Evolutionary conservation across 202 grass and related monocot genomes (phyloP).

Genomic region (Hordeum pubiflorum): DNA sequence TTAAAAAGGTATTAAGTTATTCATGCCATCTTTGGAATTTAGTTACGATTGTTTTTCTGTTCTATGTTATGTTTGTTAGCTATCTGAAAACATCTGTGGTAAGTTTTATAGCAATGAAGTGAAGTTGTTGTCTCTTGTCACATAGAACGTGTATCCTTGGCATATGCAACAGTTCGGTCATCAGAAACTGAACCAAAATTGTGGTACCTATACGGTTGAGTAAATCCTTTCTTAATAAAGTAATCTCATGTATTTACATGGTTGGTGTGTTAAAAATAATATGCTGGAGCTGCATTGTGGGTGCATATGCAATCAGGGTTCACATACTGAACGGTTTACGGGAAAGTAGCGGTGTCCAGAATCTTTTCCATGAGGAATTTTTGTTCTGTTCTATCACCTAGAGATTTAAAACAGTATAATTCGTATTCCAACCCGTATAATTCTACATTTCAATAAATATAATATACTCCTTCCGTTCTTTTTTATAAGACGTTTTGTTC

Average conservation of each 20-base stretch:
- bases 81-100: constrained; percentile 15
- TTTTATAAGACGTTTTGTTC: no score
- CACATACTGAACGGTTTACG: neutral
- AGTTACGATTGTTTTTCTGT: constrained; percentile 6
- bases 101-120: neutral
- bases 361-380: neutral
- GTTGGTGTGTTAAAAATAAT: neutral
- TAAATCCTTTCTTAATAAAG: neutral
- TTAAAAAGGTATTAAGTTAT: constrained; percentile 72
- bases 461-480: neutral
- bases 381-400: neutral
- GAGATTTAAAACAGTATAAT: neutral
- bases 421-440: neutral
- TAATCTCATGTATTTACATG: neutral
- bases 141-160: neutral
- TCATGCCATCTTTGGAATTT: constrained; percentile 6
- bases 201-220: neutral
- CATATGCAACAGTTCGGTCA: constrained; percentile 5
- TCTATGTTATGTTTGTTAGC: neutral
- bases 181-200: constrained; percentile 6
- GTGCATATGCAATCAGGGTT: constrained; percentile 3
- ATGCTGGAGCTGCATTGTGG: neutral
- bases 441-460: neutral
- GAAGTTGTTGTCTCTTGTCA: neutral
- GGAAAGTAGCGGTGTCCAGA: neutral